Conservation (phyloP, 371 early-diverging fungal genomes). For the Mortierella sp. region DNA sequence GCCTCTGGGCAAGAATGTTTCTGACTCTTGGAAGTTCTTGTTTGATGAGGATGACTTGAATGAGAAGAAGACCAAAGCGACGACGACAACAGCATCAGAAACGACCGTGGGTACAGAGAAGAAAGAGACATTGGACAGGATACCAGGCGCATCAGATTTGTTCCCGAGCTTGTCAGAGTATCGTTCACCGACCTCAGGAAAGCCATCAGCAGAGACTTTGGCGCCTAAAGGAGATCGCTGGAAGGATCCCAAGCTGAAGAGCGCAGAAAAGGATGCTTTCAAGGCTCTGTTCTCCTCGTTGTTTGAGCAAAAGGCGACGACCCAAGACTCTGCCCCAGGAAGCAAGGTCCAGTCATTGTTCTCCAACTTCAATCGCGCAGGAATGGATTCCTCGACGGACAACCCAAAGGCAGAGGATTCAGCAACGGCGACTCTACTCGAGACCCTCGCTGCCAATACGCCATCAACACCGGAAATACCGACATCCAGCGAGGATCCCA, state of each 20-base stretch:
- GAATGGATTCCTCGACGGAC: constrained; percentile 10
- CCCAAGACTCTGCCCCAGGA: constrained; percentile 5
- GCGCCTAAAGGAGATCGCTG: constrained; percentile 24
- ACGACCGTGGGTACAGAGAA: not conserved
- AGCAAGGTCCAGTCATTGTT: constrained; percentile 43
- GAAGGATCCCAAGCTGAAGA: constrained; percentile 50
- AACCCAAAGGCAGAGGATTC: constrained; percentile 1
- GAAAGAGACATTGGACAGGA: constrained; percentile 38
- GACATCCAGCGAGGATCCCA: constrained; percentile 20
- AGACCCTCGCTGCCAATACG: not conserved
- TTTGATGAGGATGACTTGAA: constrained; percentile 51
- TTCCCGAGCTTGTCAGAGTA: constrained; percentile 39
- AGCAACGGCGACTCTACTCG: constrained; percentile 1
- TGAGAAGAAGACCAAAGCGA: constrained; percentile 5
- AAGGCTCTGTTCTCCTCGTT: constrained; percentile 49
- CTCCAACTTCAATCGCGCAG: constrained; percentile 49
- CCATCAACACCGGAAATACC: not conserved
- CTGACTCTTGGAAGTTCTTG: constrained; percentile 51
- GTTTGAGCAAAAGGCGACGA: constrained; percentile 46
- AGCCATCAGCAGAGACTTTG: not conserved
- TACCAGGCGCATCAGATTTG: constrained; percentile 40
- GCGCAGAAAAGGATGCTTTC: constrained; percentile 47
- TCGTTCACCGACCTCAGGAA: not conserved
- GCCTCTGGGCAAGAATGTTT: not conserved
- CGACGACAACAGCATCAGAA: not conserved